phyloP scores from a whole-genome alignment of 306 rosid genomes.

The Fragaria iinumae region DNA sequence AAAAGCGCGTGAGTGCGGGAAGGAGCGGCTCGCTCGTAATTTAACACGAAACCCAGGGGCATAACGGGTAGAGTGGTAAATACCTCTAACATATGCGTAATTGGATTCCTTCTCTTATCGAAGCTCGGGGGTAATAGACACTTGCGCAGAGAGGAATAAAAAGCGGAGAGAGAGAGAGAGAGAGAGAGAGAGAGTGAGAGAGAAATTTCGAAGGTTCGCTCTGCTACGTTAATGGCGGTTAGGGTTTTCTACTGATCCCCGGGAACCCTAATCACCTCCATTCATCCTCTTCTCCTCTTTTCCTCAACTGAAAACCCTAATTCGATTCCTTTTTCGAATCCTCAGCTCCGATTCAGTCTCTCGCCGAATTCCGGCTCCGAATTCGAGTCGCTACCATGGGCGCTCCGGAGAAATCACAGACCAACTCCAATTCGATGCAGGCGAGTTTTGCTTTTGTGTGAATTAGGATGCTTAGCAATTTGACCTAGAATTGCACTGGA shows the following conservation, averaged over 20 bases:
- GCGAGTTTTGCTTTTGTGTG: slow-evolving; percentile 36
- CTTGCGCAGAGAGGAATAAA: slow-evolving; percentile 39
- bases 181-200: not conserved
- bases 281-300: slow-evolving; percentile 33
- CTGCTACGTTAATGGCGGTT: slow-evolving; percentile 66
- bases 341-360: slow-evolving; percentile 21
- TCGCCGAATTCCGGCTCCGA: slow-evolving; percentile 2
- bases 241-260: slow-evolving; percentile 70
- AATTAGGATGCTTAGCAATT: slow-evolving; percentile 30
- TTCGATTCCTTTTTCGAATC: slow-evolving; percentile 21
- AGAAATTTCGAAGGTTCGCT: slow-evolving; percentile 30
- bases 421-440: slow-evolving; percentile 87
- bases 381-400: slow-evolving; percentile 59
- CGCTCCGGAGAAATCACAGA: slow-evolving; percentile 81
- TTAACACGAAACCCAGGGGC: slow-evolving; percentile 18
- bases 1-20: slow-evolving; percentile 33
- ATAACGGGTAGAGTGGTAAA: slow-evolving; percentile 18
- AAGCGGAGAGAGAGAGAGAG: slow-evolving; percentile 8
- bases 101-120: slow-evolving; percentile 32
- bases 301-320: slow-evolving; percentile 60
- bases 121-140: slow-evolving; percentile 36
- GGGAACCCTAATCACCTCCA: slow-evolving; percentile 36
- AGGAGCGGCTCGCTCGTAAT: slow-evolving; percentile 33
- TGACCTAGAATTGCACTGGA: slow-evolving; percentile 34
- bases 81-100: slow-evolving; percentile 17